These are phyloP conservation scores for Pleurotus pulmonarius DNA, from an alignment of 768 basidiomycete species.

Conservation along the genomic window DNA sequence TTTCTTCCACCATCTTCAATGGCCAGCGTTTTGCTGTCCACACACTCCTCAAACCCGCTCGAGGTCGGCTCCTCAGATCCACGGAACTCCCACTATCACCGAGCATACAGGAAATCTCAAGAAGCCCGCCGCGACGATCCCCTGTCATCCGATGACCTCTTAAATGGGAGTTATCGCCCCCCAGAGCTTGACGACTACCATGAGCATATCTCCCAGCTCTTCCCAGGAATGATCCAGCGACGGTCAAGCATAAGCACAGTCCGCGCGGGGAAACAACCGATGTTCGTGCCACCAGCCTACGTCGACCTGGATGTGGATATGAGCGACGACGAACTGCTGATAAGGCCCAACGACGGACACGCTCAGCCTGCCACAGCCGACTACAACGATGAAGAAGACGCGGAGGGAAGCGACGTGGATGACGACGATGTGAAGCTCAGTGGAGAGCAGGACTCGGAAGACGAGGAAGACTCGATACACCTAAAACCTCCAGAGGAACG, in stretches of 20 bases:
- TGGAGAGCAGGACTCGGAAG: conserved; percentile 30
- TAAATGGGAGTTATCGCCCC: conserved; percentile 30
- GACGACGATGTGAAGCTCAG: conserved; percentile 25
- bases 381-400: conserved; percentile 19
- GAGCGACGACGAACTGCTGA: conserved; percentile 42
- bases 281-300: conserved; percentile 14
- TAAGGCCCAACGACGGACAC: conserved; percentile 9
- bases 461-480: conserved; percentile 56
- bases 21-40: conserved; percentile 47
- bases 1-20: conserved; percentile 15
- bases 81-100: conserved; percentile 43
- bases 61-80: conserved; percentile 62
- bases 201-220: conserved; percentile 43
- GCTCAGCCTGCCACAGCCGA: conserved; percentile 10
- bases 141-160: conserved; percentile 49
- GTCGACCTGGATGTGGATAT: conserved; percentile 50
- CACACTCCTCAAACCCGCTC: conserved; percentile 73
- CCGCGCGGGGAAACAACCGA: conserved; percentile 12
- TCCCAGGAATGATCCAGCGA: conserved; percentile 24
- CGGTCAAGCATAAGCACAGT: conserved; percentile 18
- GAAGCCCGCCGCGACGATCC: conserved; percentile 23
- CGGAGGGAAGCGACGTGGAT: conserved; percentile 21
- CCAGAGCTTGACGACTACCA: conserved; percentile 46
- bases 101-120: conserved; percentile 30
- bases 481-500: conserved; percentile 65